Evolutionary conservation across 192 early-diverging fungal genomes (phyloP).

Genomic region (Coemansia sp.): DNA sequence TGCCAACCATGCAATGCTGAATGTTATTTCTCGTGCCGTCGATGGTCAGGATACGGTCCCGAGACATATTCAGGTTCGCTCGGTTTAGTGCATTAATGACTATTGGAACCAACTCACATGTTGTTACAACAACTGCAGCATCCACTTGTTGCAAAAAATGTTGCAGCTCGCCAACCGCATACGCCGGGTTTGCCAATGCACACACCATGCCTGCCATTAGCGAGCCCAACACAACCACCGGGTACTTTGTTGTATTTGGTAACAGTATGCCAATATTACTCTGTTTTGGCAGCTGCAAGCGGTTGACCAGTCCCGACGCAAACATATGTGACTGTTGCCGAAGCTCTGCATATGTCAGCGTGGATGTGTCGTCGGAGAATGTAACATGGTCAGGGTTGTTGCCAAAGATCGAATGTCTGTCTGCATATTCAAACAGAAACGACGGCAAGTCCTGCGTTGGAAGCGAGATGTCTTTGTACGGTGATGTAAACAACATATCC

Average conservation of each 20-base stretch:
- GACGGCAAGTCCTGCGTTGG: slow-evolving; percentile 44
- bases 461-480: slow-evolving; percentile 16
- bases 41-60: slow-evolving; percentile 29
- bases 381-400: slow-evolving; percentile 20
- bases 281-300: slow-evolving; percentile 59
- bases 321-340: slow-evolving; percentile 17
- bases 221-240: slow-evolving; percentile 60
- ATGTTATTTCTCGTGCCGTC: slow-evolving; percentile 17
- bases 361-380: slow-evolving; percentile 13
- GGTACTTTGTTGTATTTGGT: slow-evolving; percentile 68
- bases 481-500: slow-evolving; percentile 40
- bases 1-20: slow-evolving; percentile 2
- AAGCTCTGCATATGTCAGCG: slow-evolving; percentile 27
- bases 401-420: slow-evolving; percentile 27
- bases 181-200: slow-evolving; percentile 78
- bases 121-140: slow-evolving; percentile 65
- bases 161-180: slow-evolving; percentile 73
- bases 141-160: slow-evolving; percentile 70
- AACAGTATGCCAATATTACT: slow-evolving; percentile 71
- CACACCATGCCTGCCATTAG: slow-evolving; percentile 65
- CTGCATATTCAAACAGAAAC: slow-evolving; percentile 31
- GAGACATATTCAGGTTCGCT: slow-evolving; percentile 22
- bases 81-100: slow-evolving; percentile 22
- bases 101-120: slow-evolving; percentile 12
- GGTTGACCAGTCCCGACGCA: slow-evolving; percentile 44